A percentile compares a stretch with the other conserved stretches of the same genome.
Conservation (phyloP, 1,284 basidiomycete species). For the Agaricales sp. region DNA sequence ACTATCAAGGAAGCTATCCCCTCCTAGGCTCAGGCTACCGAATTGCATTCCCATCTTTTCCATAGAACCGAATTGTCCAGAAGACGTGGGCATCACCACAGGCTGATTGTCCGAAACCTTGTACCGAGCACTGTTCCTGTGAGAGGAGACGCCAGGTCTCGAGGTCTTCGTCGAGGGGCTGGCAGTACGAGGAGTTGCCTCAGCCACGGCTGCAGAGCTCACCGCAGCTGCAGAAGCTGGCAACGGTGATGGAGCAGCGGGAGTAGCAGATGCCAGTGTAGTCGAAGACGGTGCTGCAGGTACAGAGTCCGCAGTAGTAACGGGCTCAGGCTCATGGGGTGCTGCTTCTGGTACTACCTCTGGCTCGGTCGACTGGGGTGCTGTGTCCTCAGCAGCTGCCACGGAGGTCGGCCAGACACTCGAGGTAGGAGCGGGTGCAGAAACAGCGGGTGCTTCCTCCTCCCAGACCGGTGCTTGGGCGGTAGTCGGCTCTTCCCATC, state of each 20-base stretch:
- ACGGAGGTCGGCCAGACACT: constrained; percentile 20
- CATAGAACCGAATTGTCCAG: constrained; percentile 22
- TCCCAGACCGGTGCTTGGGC: constrained; percentile 65
- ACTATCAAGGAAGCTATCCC: constrained; percentile 43
- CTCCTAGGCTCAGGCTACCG: constrained; percentile 63
- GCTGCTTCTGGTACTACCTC: constrained; percentile 18
- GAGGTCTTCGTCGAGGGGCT: constrained; percentile 17
- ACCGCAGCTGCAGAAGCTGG: constrained; percentile 32
- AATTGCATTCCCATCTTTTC: constrained; percentile 81
- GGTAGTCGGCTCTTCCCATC: constrained; percentile 71
- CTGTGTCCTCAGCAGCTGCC: constrained; percentile 35
- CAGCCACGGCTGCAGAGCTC: constrained; percentile 11
- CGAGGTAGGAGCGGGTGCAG: constrained; percentile 19
- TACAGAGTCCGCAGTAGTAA: constrained; percentile 1
- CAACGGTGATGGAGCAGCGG: constrained; percentile 12
- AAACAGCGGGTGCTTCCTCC: constrained; percentile 34
- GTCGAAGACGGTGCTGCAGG: too few species aligned
- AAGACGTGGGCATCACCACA: constrained; percentile 59
- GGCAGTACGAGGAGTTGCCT: too few species aligned
- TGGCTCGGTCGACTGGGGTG: constrained; percentile 23
- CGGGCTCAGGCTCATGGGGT: constrained; percentile 16
- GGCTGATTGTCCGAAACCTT: constrained; percentile 58
- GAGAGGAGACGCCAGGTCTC: constrained; percentile 39
- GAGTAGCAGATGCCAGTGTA: constrained; percentile 17
- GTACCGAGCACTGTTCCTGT: constrained; percentile 47